These are phyloP conservation scores for Rhexocercosporidium sp. DNA, from an alignment of 2,329 filamentous ascomycete species.

Conservation along the genomic window DNA sequence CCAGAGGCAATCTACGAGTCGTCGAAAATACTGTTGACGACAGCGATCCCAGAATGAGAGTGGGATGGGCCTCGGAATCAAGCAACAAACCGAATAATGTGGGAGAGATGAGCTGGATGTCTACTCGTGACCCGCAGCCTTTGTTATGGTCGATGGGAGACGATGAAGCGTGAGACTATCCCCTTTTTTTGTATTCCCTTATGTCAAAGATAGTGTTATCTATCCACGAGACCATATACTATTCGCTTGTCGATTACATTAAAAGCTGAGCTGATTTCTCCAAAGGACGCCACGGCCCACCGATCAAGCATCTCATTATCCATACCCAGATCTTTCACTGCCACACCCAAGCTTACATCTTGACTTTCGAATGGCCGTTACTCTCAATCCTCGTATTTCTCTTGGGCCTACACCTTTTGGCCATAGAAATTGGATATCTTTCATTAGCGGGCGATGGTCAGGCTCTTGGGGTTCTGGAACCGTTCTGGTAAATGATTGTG, in stretches of 20 bases:
- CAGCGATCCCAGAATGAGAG: constrained; percentile 14
- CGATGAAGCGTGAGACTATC: background rate
- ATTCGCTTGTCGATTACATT: background rate
- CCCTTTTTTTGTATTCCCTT: background rate
- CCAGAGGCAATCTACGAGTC: constrained; percentile 22
- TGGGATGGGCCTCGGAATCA: constrained; percentile 17
- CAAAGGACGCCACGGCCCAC: constrained; percentile 29
- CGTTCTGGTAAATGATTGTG: constrained; percentile 43
- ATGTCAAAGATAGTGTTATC: background rate
- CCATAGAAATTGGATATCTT: constrained; percentile 55
- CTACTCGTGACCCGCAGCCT: constrained; percentile 13
- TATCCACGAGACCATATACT: background rate
- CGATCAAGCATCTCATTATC: constrained; percentile 27
- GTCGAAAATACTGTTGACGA: background rate
- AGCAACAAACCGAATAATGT: background rate
- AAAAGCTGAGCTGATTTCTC: background rate
- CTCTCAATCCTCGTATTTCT: constrained; percentile 49
- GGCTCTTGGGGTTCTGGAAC: constrained; percentile 55
- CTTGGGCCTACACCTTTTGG: constrained; percentile 49
- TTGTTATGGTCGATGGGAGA: constrained; percentile 13
- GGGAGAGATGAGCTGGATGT: constrained; percentile 15
- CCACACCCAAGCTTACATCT: constrained; percentile 54
- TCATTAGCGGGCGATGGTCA: constrained; percentile 53
- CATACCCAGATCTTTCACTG: constrained; percentile 49
- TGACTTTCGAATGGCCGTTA: constrained; percentile 57